phyloP scores from a whole-genome alignment of 2,329 filamentous ascomycete species.

The Penicillium brasilianum region DNA sequence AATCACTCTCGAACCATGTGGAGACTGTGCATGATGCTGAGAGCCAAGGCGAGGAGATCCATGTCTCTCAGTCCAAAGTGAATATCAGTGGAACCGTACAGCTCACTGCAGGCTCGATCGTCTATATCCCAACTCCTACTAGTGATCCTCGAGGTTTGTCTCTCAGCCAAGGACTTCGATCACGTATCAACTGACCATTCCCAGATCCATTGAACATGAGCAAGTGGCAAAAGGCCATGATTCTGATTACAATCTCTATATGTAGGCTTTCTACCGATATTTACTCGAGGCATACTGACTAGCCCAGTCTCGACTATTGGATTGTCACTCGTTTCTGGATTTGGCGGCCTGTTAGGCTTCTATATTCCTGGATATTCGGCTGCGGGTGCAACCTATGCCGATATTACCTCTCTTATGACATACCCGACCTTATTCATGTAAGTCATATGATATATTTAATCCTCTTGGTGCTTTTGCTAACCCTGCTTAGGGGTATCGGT shows the following conservation, averaged over 20 bases:
- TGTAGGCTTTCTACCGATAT: constrained; percentile 25
- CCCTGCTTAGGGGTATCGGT: constrained; percentile 37
- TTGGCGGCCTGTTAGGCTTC: constrained; percentile 49
- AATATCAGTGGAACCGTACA: constrained; percentile 34
- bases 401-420: constrained; percentile 48
- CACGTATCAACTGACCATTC: background rate
- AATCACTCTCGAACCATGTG: background rate
- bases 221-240: constrained; percentile 34
- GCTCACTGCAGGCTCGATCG: constrained; percentile 39
- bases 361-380: constrained; percentile 49
- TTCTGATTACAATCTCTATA: constrained; percentile 35
- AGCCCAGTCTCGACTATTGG: constrained; percentile 48
- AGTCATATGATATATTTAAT: background rate
- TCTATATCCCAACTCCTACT: constrained; percentile 44
- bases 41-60: background rate
- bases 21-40: background rate
- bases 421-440: constrained; percentile 40
- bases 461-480: background rate
- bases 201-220: constrained; percentile 38
- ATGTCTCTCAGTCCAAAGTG: constrained; percentile 5
- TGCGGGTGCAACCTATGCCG: constrained; percentile 44
- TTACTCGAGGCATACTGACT: constrained; percentile 8
- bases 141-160: constrained; percentile 37
- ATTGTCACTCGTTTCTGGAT: constrained; percentile 48
- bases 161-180: background rate